Conservation (phyloP, 1,139 yeast species). For the Protomyces macrosporus region DNA sequence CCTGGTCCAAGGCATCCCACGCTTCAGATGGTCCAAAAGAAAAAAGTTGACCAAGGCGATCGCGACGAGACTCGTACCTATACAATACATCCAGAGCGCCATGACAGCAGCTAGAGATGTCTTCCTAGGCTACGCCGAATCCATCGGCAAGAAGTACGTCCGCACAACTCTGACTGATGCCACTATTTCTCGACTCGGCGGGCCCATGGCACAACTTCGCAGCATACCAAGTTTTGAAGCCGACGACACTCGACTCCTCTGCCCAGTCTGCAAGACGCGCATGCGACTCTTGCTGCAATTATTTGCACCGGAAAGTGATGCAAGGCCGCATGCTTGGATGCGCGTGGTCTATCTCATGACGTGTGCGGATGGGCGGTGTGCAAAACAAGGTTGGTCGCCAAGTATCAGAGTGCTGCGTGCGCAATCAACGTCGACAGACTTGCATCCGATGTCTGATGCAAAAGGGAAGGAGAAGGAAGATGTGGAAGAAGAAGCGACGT, state of each 20-base stretch:
- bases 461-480: neutral
- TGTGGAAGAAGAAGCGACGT: neutral
- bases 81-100: too few species aligned
- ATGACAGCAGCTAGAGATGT: neutral
- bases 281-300: slow-evolving; percentile 23
- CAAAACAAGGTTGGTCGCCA: slow-evolving; percentile 17
- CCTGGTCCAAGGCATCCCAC: too few species aligned
- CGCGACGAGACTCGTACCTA: neutral
- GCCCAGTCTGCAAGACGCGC: slow-evolving; percentile 7
- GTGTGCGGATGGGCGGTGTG: slow-evolving; percentile 25
- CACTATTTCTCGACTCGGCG: slow-evolving; percentile 22
- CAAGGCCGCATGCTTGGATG: slow-evolving; percentile 18
- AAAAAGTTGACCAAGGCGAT: neutral
- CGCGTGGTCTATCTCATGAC: slow-evolving; percentile 25
- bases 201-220: slow-evolving; percentile 13
- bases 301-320: slow-evolving; percentile 20
- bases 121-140: slow-evolving; percentile 19
- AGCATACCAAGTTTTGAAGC: neutral
- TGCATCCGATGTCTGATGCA: neutral
- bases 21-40: neutral
- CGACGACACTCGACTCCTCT: neutral
- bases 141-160: slow-evolving; percentile 8
- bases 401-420: slow-evolving; percentile 13
- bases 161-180: slow-evolving; percentile 5
- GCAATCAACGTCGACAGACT: slow-evolving; percentile 3